phyloP scores from a whole-genome alignment of 441 rosid species.

The Pelargonium myrrhifolium region DNA sequence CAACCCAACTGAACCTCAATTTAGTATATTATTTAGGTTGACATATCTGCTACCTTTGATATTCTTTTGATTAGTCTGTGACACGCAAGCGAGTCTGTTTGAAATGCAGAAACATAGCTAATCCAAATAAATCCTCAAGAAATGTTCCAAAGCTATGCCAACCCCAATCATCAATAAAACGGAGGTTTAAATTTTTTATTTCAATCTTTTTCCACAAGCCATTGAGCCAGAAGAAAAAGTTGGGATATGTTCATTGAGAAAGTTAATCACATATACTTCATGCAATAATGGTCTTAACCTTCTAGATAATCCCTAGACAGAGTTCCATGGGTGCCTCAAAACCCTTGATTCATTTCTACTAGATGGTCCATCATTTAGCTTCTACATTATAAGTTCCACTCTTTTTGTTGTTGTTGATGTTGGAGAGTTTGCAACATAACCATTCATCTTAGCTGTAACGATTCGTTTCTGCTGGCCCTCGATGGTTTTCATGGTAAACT shows the following conservation, averaged over 20 bases:
- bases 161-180: too few species aligned
- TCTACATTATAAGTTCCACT: neutral
- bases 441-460: neutral
- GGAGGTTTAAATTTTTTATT: too few species aligned
- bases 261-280: neutral
- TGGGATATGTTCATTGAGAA: neutral
- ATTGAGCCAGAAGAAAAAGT: too few species aligned
- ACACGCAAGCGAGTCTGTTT: too few species aligned
- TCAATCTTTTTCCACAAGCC: too few species aligned
- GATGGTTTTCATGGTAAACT: slow-evolving; percentile 12
- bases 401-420: neutral
- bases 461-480: neutral
- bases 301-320: neutral
- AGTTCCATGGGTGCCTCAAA: neutral
- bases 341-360: neutral
- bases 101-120: too few species aligned
- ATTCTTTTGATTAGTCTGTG: too few species aligned
- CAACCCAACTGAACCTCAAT: too few species aligned
- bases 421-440: neutral
- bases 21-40: too few species aligned
- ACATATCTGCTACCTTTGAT: too few species aligned
- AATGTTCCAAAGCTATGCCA: too few species aligned
- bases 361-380: neutral
- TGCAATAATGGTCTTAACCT: neutral
- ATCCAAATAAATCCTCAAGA: too few species aligned